Percentiles rank a stretch among this genome's conserved stretches.
Evolutionary conservation across 208 protist species (phyloP).

Genomic region (Crithidia brevicula): DNA sequence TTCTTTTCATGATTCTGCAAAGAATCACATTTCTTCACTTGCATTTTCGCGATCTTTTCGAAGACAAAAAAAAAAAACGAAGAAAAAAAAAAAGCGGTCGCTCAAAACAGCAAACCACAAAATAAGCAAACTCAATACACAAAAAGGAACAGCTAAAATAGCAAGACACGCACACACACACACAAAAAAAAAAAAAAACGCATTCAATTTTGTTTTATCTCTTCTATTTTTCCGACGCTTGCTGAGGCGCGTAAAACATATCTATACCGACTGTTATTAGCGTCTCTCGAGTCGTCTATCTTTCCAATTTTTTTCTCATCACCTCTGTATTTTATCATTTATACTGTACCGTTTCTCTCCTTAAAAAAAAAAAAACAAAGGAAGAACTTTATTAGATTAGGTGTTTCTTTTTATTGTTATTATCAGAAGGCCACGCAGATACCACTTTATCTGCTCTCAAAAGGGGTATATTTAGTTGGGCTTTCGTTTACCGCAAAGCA

Average conservation of each 20-base stretch:
- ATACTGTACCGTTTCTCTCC: constrained; percentile 12
- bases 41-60: constrained; percentile 10
- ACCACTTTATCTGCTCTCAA: no score
- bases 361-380: constrained; percentile 27
- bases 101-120: constrained; percentile 1
- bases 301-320: constrained; percentile 1
- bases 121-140: constrained; percentile 5
- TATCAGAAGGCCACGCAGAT: no score
- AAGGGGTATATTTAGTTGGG: no score
- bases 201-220: background rate
- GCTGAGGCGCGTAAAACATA: background rate
- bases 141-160: no score
- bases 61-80: background rate
- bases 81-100: background rate
- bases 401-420: background rate
- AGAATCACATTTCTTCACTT: no score
- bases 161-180: no score
- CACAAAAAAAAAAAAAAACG: background rate
- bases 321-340: no score
- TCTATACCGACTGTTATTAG: constrained; percentile 7
- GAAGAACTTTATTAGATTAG: constrained; percentile 3
- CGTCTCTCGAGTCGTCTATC: background rate
- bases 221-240: background rate
- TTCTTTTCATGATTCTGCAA: no score
- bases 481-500: no score